Percentiles rank a stretch among this genome's conserved stretches.
Evolutionary conservation across 768 basidiomycete species (phyloP).

Genomic region (Astraeus odoratus): DNA sequence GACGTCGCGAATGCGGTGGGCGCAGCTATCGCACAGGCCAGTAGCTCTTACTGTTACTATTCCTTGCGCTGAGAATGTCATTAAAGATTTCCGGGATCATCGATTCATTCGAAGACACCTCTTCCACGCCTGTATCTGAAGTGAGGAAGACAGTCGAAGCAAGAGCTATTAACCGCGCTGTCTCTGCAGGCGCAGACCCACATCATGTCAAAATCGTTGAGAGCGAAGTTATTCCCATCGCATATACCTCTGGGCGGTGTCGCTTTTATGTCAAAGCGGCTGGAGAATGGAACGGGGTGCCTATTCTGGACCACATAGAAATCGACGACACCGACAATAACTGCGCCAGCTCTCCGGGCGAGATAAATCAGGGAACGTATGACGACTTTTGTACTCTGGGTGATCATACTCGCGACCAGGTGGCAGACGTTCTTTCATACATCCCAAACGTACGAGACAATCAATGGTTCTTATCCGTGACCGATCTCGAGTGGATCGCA

Average conservation of each 20-base stretch:
- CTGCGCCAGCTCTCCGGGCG: neutral
- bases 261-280: conserved; percentile 54
- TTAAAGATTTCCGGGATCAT: conserved; percentile 37
- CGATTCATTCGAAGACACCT: conserved; percentile 38
- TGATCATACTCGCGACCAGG: conserved; percentile 10
- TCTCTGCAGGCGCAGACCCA: conserved; percentile 39
- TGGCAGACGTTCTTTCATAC: conserved; percentile 29
- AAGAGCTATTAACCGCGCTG: conserved; percentile 37
- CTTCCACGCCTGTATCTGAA: conserved; percentile 27
- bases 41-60: neutral
- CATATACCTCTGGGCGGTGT: conserved; percentile 27
- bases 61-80: neutral
- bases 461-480: conserved; percentile 41
- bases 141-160: conserved; percentile 29
- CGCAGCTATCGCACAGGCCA: conserved; percentile 38
- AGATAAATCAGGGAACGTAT: neutral
- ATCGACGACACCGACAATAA: neutral
- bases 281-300: conserved; percentile 38
- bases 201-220: conserved; percentile 46
- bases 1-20: conserved; percentile 61
- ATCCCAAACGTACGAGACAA: conserved; percentile 31
- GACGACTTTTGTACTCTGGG: conserved; percentile 1
- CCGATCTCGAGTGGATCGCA: conserved; percentile 51
- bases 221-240: conserved; percentile 43
- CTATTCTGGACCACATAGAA: conserved; percentile 16